A percentile compares a stretch with the other conserved stretches of the same genome.
These are phyloP conservation scores for Wickerhamiella pararugosa DNA, from an alignment of 1,139 yeast species.

Conservation along the genomic window DNA sequence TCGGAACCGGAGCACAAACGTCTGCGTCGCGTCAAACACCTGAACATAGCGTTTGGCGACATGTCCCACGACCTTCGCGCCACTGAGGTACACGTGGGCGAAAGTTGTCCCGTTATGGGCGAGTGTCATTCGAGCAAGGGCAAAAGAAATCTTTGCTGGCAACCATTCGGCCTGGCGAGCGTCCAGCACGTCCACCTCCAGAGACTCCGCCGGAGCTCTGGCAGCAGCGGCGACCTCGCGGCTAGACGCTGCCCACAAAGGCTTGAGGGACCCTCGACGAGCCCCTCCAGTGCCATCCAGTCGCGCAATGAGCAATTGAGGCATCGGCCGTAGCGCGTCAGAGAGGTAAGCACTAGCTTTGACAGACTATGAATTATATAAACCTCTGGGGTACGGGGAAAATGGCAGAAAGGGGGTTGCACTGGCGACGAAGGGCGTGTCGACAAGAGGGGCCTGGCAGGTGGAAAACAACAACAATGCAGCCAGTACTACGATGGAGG, in stretches of 20 bases:
- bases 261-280: slow-evolving; percentile 11
- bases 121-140: slow-evolving; percentile 6
- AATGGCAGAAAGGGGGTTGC: too few relatives aligned
- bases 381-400: too few relatives aligned
- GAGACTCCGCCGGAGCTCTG: background rate
- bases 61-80: slow-evolving; percentile 13
- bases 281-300: background rate
- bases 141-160: slow-evolving; percentile 6
- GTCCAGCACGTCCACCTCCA: slow-evolving; percentile 11
- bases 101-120: slow-evolving; percentile 5
- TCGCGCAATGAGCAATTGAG: slow-evolving; percentile 3
- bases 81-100: slow-evolving; percentile 9
- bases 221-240: slow-evolving; percentile 1
- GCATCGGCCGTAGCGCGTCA: too few relatives aligned
- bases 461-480: too few relatives aligned
- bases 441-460: too few relatives aligned
- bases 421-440: too few relatives aligned
- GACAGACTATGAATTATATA: too few relatives aligned
- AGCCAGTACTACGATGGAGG: too few relatives aligned
- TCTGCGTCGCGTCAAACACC: slow-evolving; percentile 7
- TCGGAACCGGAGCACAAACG: slow-evolving; percentile 4
- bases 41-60: slow-evolving; percentile 11
- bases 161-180: slow-evolving; percentile 12
- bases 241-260: slow-evolving; percentile 9
- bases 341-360: too few relatives aligned